Evolutionary conservation across 1,284 basidiomycete genomes (phyloP), one percentile per base, ranked within the genome.

Genomic region (Puccinia brachypodii): DNA sequence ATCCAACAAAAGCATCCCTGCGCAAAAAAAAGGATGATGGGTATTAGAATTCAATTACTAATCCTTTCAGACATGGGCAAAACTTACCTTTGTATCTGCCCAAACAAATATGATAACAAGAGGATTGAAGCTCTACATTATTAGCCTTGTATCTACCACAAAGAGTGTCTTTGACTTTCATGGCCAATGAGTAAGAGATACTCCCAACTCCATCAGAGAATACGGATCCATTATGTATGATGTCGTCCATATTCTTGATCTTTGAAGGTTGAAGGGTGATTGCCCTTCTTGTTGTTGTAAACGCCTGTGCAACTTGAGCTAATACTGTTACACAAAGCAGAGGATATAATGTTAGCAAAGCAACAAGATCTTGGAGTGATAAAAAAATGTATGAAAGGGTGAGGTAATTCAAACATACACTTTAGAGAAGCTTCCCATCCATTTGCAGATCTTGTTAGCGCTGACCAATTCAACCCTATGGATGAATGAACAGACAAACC

Each of bases 271-370:
- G 82, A 64, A 94, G 90, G 22, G 86, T 86, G 36, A 93, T 89
- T 0, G 92, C 92, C 0, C 91, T 90, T 84, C 92, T 90, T 1
- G 93, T 94, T 0, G 91, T 91, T 0, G 92, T 92, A 84, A 94
- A 94, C 0, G 92, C 92, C 86, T 94, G 93, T 8, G 92, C 92
- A 84, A 94, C 88, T 42, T 93, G 89, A 19, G 93, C 93, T 13
- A 92, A n/a, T n/a, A n/a, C n/a, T n/a, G n/a, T n/a, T n/a, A n/a
- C n/a, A n/a, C n/a, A n/a, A n/a, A 36, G 40, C n/a, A 13, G 40
- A 42, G 44, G 28, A 42, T 44, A 28, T n/a, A 1, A 66, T 66
- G n/a, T 31, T 11, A 40, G 66, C 75, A 31, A 31, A 75, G 22
- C 60, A 9, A 53, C 2, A 33, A 42, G 6, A 73, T 19, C n/a